Conservation (phyloP, 257 asterid species). For the Fraxinus pennsylvanica region DNA sequence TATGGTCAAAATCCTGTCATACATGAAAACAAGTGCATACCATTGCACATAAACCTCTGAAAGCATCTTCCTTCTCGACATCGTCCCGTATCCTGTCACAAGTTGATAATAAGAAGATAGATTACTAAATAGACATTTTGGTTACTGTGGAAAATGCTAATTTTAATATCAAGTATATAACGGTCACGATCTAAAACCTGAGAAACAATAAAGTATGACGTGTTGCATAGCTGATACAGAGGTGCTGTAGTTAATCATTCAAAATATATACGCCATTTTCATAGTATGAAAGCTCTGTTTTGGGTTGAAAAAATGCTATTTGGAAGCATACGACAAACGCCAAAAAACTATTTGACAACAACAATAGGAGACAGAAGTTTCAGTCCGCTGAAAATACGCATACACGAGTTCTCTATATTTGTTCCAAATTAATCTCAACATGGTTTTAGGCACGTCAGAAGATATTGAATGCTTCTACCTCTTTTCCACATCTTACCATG, state of each 20-base stretch:
- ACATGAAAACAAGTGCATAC: slow-evolving; percentile 39
- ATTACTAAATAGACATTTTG: background rate
- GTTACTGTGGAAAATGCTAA: background rate
- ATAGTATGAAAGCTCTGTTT: background rate
- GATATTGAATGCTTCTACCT: slow-evolving; percentile 3
- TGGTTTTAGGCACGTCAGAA: slow-evolving; percentile 8
- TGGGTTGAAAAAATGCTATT: background rate
- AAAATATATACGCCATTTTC: background rate
- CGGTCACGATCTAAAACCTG: background rate
- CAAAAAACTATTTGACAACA: background rate
- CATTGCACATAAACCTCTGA: slow-evolving; percentile 93
- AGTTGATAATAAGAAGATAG: background rate
- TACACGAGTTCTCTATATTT: background rate
- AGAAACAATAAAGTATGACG: background rate
- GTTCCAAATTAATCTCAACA: slow-evolving; percentile 3
- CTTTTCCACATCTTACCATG: slow-evolving; percentile 12
- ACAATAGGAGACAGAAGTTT: slow-evolving; percentile 5
- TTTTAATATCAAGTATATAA: background rate
- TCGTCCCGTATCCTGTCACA: slow-evolving; percentile 92
- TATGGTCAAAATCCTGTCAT: slow-evolving; percentile 5
- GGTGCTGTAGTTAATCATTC: background rate
- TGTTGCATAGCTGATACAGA: background rate
- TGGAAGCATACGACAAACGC: background rate
- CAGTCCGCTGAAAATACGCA: background rate
- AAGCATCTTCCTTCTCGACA: slow-evolving; percentile 95